These are phyloP conservation scores for Calophaca sinica DNA, from an alignment of 306 rosid species.

Conservation along the genomic window DNA sequence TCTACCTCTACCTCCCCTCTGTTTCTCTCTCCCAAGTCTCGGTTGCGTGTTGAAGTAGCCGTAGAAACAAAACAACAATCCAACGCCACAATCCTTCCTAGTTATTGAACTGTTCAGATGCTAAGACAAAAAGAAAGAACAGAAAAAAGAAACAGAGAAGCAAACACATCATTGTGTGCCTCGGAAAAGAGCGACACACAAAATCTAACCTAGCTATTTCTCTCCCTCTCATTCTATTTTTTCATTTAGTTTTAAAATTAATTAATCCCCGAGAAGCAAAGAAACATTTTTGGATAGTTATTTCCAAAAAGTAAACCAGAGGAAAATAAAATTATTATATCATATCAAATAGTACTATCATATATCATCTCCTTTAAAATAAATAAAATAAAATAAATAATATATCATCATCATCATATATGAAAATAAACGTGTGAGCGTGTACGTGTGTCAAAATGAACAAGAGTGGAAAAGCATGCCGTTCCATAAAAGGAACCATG, in stretches of 20 bases:
- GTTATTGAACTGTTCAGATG: constrained; percentile 46
- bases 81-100: neutral
- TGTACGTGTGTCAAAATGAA: constrained; percentile 35
- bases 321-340: neutral
- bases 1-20: neutral
- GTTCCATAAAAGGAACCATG: constrained; percentile 52
- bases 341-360: too few species aligned
- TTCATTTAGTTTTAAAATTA: neutral
- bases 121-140: constrained; percentile 42
- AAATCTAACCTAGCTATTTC: neutral
- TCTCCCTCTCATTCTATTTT: constrained; percentile 19
- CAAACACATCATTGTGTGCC: constrained; percentile 43
- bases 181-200: constrained; percentile 60
- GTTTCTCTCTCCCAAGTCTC: neutral
- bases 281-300: neutral
- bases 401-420: too few species aligned
- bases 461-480: constrained; percentile 45
- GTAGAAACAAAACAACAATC: constrained; percentile 4
- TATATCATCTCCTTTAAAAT: too few species aligned
- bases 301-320: too few species aligned
- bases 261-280: constrained; percentile 33
- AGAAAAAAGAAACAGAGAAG: neutral
- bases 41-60: constrained; percentile 51
- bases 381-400: neutral
- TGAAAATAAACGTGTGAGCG: neutral